Conservation (phyloP, 2,329 filamentous ascomycete genomes). For the Clarireedia homoeocarpa region DNA sequence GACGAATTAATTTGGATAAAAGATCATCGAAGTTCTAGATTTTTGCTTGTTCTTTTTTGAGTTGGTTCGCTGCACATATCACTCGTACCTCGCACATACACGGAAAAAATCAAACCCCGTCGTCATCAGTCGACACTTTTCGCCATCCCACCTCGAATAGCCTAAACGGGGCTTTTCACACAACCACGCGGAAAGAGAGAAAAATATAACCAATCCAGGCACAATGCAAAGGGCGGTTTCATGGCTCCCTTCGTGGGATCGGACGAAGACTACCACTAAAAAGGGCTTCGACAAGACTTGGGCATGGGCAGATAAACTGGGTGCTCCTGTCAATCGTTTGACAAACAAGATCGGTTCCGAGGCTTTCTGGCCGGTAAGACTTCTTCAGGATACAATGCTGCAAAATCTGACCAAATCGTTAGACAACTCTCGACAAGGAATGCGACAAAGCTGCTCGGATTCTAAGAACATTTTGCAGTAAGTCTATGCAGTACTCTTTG, state of each 20-base stretch:
- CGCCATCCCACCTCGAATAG: constrained; percentile 5
- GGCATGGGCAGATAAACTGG: constrained; percentile 57
- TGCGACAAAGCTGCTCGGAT: constrained; percentile 87
- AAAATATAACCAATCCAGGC: constrained; percentile 8
- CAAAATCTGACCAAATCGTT: neutral
- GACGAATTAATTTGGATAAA: constrained; percentile 1
- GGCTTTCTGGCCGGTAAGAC: constrained; percentile 62
- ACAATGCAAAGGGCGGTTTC: constrained; percentile 29
- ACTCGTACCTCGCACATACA: neutral
- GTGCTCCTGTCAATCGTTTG: constrained; percentile 69
- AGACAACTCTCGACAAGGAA: constrained; percentile 71
- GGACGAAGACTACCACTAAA: constrained; percentile 47
- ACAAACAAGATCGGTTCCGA: constrained; percentile 77
- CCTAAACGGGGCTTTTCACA: constrained; percentile 2
- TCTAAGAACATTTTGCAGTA: constrained; percentile 82
- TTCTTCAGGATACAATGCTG: neutral
- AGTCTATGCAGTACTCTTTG: constrained; percentile 30
- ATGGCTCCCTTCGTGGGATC: constrained; percentile 40
- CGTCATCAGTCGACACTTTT: constrained; percentile 2
- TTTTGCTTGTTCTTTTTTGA: no score
- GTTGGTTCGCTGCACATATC: neutral
- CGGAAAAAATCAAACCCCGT: neutral
- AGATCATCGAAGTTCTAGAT: neutral
- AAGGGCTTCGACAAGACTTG: constrained; percentile 70
- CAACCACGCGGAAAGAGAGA: constrained; percentile 20